Base-by-base conservation (phyloP, 164 flowering plant species). In the Dillenia turbinata region DNA sequence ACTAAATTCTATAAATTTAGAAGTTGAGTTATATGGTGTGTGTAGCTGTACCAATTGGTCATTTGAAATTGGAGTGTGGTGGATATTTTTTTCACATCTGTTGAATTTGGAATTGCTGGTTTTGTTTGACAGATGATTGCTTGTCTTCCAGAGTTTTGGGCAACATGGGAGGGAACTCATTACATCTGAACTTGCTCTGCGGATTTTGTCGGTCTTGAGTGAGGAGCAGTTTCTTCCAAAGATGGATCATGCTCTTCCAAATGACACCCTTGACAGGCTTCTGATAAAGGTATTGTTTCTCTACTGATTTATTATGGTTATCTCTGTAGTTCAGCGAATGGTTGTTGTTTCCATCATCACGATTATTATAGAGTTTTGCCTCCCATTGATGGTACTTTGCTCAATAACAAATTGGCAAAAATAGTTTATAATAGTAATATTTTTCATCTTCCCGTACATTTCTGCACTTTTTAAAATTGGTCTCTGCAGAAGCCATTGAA, bases 91-190 rank as follows among this genome's bases (percentile, higher is more conserved):
- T 67, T 14, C 50, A 40, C 5, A 47, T 14, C 44, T 61, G 57
- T 26, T 17, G 22, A 81, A 75, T 78, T 79, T 70, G 86, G 82
- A 67, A 85, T 83, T 77, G 73, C 80, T 89, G 79, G 77, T 85
- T 66, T 86, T 85, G 33, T 72, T 87, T 93, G 98, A 93, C 98
- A 93, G 94, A 90, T 76, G 76, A 87, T 83, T 93, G 69, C 97
- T 93, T 93, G 96, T 90, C 84, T 93, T 93, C 96, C 97, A 95
- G 99, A 95, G 89, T 92, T 95, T 95, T 76, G 99, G 99, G 66
- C 99, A 95, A 90, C 97, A 95, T 73, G 97, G 92, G 60, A 83
- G 99, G 75, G 99, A 95, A 78, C 96, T 95, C 65, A 87, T 95
- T 62, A 95, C 99, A 19, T 71, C 97, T 53, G 99, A 95, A 78